Conservation (phyloP, 352 stramenopile species). For the Globisporangium carolinianum region DNA sequence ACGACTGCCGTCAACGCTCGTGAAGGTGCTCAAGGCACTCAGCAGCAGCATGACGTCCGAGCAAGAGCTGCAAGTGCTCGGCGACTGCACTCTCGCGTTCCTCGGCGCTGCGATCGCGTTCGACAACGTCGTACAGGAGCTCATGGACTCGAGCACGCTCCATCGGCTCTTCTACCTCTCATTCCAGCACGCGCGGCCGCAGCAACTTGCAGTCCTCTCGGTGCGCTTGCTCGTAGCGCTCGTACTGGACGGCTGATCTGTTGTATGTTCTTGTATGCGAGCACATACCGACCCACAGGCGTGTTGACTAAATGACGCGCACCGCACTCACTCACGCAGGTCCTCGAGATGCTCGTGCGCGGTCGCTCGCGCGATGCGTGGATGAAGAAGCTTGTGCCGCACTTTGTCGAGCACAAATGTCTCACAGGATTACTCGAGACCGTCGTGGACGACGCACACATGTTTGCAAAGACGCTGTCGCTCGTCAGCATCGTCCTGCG, state of each 20-base stretch:
- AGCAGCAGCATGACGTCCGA: not conserved
- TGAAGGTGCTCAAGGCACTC: constrained; percentile 25
- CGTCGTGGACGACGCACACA: constrained; percentile 12
- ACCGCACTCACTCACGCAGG: constrained; percentile 4
- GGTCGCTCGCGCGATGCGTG: constrained; percentile 8
- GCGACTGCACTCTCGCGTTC: constrained; percentile 19
- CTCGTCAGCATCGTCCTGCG: constrained; percentile 16
- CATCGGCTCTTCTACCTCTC: constrained; percentile 44
- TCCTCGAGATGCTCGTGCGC: constrained; percentile 21
- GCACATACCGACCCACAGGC: no score
- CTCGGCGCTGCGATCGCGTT: constrained; percentile 24
- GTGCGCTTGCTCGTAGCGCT: constrained; percentile 8
- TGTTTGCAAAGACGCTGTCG: constrained; percentile 16
- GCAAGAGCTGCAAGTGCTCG: constrained; percentile 9
- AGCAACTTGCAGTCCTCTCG: constrained; percentile 14
- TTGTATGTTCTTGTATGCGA: not conserved
- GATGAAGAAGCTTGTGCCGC: constrained; percentile 17
- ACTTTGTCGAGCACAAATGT: constrained; percentile 21
- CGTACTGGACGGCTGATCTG: not conserved
- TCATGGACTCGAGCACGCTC: constrained; percentile 36
- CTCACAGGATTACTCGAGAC: constrained; percentile 13
- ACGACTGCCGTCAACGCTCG: constrained; percentile 41
- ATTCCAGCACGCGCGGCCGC: constrained; percentile 14
- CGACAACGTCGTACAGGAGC: constrained; percentile 36
- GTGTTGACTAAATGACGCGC: no score